Conservation (phyloP, 768 basidiomycete species). For the Lactarius psammicola region DNA sequence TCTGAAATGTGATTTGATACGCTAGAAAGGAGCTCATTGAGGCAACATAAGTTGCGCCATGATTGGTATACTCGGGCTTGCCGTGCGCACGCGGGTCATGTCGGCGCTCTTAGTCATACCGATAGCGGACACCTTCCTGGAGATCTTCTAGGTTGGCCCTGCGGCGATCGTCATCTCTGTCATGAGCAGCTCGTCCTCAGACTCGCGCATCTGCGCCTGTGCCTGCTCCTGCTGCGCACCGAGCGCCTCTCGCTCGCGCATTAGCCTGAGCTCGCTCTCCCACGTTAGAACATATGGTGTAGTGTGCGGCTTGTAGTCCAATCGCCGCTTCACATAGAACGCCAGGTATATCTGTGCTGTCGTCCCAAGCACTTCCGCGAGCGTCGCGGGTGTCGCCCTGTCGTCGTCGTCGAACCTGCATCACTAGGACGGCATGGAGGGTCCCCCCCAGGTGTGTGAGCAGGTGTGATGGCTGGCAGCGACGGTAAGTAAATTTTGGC, state of each 20-base stretch:
- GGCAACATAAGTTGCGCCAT: too few species aligned
- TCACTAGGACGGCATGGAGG: conserved; percentile 55
- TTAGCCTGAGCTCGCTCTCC: conserved; percentile 26
- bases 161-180: too few species aligned
- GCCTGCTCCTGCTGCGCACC: conserved; percentile 22
- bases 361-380: conserved; percentile 57
- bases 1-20: too few species aligned
- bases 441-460: background rate
- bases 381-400: conserved; percentile 73
- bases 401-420: conserved; percentile 95
- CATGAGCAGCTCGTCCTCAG: conserved; percentile 27
- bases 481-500: background rate
- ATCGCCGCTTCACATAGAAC: conserved; percentile 87
- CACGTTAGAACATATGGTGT: conserved; percentile 25
- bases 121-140: too few species aligned
- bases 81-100: too few species aligned
- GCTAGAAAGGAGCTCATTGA: too few species aligned
- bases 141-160: too few species aligned
- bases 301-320: conserved; percentile 69
- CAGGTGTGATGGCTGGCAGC: background rate
- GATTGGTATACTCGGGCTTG: too few species aligned
- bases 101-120: too few species aligned
- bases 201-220: conserved; percentile 20
- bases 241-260: conserved; percentile 22
- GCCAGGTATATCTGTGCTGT: conserved; percentile 86